phyloP scores from a whole-genome alignment of 2,329 filamentous ascomycete species.

The Alternaria viburni region DNA sequence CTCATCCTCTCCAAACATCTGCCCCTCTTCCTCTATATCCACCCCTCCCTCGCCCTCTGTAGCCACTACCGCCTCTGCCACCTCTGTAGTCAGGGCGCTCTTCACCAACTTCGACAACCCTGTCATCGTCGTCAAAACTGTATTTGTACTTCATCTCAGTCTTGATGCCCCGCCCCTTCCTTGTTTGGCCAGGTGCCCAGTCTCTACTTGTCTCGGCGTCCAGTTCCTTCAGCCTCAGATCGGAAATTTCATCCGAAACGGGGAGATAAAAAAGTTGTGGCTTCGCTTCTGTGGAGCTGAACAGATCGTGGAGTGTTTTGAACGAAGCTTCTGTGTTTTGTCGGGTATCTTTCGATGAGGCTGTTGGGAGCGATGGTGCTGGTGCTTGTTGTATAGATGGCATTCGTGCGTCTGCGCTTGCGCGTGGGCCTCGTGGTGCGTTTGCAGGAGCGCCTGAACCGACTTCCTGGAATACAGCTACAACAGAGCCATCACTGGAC shows the following conservation, averaged over 20 bases:
- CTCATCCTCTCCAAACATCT: slow-evolving; percentile 5
- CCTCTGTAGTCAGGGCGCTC: slow-evolving; percentile 34
- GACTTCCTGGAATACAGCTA: slow-evolving; percentile 44
- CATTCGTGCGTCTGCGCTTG: slow-evolving; percentile 10
- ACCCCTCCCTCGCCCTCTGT: slow-evolving; percentile 3
- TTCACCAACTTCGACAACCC: slow-evolving; percentile 51
- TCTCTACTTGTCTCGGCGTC: slow-evolving; percentile 53
- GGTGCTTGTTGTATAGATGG: slow-evolving; percentile 1
- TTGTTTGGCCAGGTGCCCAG: slow-evolving; percentile 45
- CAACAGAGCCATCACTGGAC: slow-evolving; percentile 21
- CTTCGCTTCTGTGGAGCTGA: slow-evolving; percentile 65
- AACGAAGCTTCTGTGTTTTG: slow-evolving; percentile 49
- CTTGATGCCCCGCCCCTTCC: slow-evolving; percentile 40
- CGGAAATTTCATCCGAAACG: slow-evolving; percentile 68
- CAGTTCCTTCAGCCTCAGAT: slow-evolving; percentile 68
- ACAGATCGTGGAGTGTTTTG: slow-evolving; percentile 65
- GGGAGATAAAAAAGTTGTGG: slow-evolving; percentile 71
- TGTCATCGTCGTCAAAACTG: slow-evolving; percentile 53
- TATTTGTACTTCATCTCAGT: slow-evolving; percentile 46
- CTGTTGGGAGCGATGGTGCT: slow-evolving; percentile 2
- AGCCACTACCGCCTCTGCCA: slow-evolving; percentile 8
- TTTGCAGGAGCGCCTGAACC: slow-evolving; percentile 34
- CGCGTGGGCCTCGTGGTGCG: slow-evolving; percentile 31
- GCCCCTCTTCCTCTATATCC: slow-evolving; percentile 4
- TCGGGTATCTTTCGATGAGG: slow-evolving; percentile 15